A percentile compares a stretch with the other conserved stretches of the same genome.
Conservation (phyloP, 2,329 filamentous ascomycete genomes). For the Nannizziopsis arthrosporioides region DNA sequence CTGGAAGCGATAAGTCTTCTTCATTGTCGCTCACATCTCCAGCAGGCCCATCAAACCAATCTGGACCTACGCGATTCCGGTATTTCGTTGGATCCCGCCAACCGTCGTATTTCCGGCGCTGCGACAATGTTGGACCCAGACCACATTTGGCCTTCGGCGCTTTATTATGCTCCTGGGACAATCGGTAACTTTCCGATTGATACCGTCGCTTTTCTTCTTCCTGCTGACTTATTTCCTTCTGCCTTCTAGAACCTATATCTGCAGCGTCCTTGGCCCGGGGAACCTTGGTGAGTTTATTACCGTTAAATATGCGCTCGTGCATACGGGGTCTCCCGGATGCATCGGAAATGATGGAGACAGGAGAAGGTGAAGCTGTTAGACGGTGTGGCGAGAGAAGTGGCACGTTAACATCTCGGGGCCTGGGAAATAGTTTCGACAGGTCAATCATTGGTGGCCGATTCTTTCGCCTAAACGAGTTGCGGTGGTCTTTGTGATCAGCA, state of each 20-base stretch:
- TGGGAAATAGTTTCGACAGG: constrained; percentile 34
- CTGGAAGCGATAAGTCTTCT: constrained; percentile 7
- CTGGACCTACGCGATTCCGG: constrained; percentile 10
- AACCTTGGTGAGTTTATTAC: constrained; percentile 23
- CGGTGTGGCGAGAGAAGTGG: constrained; percentile 34
- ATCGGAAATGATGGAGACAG: constrained; percentile 28
- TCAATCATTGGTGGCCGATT: constrained; percentile 32
- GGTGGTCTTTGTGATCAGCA: constrained; percentile 9
- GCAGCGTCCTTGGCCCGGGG: constrained; percentile 14
- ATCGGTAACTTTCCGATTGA: constrained; percentile 4
- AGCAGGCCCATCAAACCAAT: constrained; percentile 28
- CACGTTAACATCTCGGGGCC: constrained; percentile 23
- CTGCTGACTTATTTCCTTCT: constrained; percentile 4
- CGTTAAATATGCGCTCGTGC: constrained; percentile 14
- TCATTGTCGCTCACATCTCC: constrained; percentile 24
- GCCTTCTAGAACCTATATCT: constrained; percentile 17
- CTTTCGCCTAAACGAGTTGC: constrained; percentile 27
- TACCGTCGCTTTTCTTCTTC: constrained; percentile 8
- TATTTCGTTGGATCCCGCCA: constrained; percentile 11
- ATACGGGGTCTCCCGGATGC: constrained; percentile 19
- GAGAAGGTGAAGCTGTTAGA: constrained; percentile 31
- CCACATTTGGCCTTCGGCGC: not conserved
- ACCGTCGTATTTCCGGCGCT: constrained; percentile 12
- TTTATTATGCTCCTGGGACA: constrained; percentile 1
- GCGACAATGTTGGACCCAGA: not conserved